A percentile compares a stretch with the other conserved stretches of the same genome.
Evolutionary conservation across 2,329 filamentous ascomycete genomes (phyloP).

Genomic region (Pezicula neosporulosa): DNA sequence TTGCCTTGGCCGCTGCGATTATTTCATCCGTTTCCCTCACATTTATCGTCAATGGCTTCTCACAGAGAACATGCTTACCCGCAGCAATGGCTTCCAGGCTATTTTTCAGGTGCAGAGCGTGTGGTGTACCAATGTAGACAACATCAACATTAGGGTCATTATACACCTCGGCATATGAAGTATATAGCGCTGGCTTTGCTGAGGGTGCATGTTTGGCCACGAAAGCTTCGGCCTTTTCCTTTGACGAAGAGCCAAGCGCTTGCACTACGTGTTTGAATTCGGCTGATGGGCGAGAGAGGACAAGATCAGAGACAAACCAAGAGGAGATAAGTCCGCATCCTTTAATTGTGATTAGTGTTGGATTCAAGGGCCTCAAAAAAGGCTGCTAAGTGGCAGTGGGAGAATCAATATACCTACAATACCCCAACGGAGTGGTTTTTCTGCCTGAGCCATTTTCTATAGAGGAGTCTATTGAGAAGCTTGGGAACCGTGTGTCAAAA

Average conservation of each 20-base stretch:
- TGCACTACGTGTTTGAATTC: conserved; percentile 38
- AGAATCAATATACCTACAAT: neutral
- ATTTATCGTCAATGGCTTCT: conserved; percentile 68
- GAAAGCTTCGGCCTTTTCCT: conserved; percentile 36
- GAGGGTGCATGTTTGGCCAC: conserved; percentile 27
- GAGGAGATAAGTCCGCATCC: conserved; percentile 41
- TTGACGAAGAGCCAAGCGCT: conserved; percentile 38
- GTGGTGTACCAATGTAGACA: conserved; percentile 65
- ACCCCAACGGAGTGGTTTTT: neutral
- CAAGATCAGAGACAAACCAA: conserved; percentile 41
- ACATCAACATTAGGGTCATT: conserved; percentile 60
- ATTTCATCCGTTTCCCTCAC: conserved; percentile 56
- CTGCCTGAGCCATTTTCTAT: too few relatives aligned
- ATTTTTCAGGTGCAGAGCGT: conserved; percentile 67
- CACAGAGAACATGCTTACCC: conserved; percentile 65
- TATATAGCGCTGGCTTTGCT: conserved; percentile 35
- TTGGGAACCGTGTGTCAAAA: neutral
- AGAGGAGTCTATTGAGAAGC: neutral
- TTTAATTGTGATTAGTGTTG: neutral
- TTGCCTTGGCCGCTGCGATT: conserved; percentile 53
- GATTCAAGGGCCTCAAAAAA: neutral
- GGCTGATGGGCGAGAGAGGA: conserved; percentile 31
- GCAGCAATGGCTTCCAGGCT: conserved; percentile 57
- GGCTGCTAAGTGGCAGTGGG: neutral
- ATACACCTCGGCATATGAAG: conserved; percentile 59